Percentiles rank a stretch among this genome's conserved stretches.
phyloP scores from a whole-genome alignment of 1,284 basidiomycete genomes.

The Sanguinoderma infundibulare region DNA sequence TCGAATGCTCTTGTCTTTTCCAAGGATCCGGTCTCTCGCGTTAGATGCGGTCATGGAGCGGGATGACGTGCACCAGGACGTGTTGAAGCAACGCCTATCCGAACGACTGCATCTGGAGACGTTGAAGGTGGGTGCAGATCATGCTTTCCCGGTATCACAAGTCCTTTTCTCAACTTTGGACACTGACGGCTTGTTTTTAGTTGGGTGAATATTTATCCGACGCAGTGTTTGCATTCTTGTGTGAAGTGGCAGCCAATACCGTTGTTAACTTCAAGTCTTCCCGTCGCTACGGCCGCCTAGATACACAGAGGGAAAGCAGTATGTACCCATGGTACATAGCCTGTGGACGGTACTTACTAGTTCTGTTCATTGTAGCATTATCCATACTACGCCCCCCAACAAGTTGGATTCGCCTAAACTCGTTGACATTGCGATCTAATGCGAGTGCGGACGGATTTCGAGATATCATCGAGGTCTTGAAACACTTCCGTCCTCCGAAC shows the following conservation, averaged over 20 bases:
- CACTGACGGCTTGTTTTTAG: too few relatives aligned
- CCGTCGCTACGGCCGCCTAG: too few relatives aligned
- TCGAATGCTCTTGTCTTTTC: neutral
- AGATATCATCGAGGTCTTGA: neutral
- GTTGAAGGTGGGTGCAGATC: neutral
- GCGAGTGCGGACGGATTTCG: neutral
- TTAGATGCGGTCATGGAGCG: fast-evolving
- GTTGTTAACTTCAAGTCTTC: neutral
- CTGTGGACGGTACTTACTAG: too few relatives aligned
- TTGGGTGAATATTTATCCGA: neutral
- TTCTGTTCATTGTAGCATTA: too few relatives aligned
- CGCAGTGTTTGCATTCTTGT: neutral
- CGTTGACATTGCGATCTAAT: neutral
- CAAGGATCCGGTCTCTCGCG: neutral
- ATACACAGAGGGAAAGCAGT: too few relatives aligned
- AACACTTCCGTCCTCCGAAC: neutral
- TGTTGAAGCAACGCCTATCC: neutral
- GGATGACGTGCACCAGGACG: neutral
- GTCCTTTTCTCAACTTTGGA: neutral
- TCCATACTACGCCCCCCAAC: too few relatives aligned
- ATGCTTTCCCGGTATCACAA: neutral
- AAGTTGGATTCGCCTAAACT: neutral
- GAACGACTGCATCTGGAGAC: neutral
- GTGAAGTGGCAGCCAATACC: neutral
- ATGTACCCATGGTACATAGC: too few relatives aligned